Evolutionary conservation across 2,329 filamentous ascomycete species (phyloP), one percentile per base, ranked within the genome.

Genomic region (Neonectria sp.): DNA sequence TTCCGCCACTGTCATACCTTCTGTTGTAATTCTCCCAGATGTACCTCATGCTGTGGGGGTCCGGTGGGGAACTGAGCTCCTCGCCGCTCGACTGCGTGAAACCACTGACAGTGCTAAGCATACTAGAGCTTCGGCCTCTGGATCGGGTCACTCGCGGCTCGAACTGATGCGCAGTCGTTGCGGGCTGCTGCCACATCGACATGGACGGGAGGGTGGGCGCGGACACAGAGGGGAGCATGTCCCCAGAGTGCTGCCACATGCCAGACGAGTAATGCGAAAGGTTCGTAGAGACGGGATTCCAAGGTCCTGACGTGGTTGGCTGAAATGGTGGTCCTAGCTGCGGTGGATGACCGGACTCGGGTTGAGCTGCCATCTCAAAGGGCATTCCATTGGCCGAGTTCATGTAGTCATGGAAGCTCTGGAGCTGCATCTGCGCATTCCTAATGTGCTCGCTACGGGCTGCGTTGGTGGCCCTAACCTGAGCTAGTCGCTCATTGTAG

Each of bases 21-120:
- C 70, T 73, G 57, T 77, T 71, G 55, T 71, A 68, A 67, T 71
- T 75, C 51, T 71, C 71, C 74, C 74, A 76, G 57, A 76, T 73
- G 57, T 75, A 66, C 57, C 57, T 66, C 48, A 72, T 63, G 24
- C 65, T 68, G 29, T 71, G 57, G 37, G 68, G 56, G 17, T 74
- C 68, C 61, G 74, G 65, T 15, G 74, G 74, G 12, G 77, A 78
- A 33, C 67, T 69, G n/a, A 75, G 67, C 25, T 87, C 87, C 51
- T 86, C 88, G 55, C 83, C 83, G 71, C 86, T 90, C 17, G 86
- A 89, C 79, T 91, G 88, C 8, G 90, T 92, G 73, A 91, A 90
- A 24, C 89, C 89, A n/a, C 89, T 91, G 3, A 91, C 82, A 73
- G 91, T 87, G 74, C 89, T 91, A 3, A 92, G 85, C 90, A 92